phyloP scores from a whole-genome alignment of 2,329 filamentous ascomycete genomes.

The Didymella glomerata region DNA sequence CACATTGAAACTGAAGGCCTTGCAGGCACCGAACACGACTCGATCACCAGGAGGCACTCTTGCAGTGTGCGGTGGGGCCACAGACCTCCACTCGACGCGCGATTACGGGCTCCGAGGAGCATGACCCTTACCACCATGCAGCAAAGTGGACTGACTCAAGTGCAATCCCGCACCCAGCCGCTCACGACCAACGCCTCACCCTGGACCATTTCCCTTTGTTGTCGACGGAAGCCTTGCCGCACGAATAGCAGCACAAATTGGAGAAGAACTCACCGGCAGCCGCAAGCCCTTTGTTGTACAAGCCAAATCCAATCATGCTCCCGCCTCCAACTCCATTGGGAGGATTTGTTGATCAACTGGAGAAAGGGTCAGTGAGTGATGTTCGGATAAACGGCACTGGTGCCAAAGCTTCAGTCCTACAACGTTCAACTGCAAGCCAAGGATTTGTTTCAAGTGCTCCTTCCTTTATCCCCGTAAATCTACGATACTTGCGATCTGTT shows the following conservation, averaged over 20 bases:
- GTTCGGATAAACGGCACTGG: background rate
- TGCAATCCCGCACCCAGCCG: background rate
- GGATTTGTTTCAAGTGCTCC: background rate
- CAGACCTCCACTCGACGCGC: background rate
- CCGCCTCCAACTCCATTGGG: background rate
- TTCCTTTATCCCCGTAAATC: background rate
- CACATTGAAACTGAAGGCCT: background rate
- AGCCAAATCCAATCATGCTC: background rate
- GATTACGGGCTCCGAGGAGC: background rate
- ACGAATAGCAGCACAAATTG: background rate
- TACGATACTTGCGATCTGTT: background rate
- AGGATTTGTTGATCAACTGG: background rate
- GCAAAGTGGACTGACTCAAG: conserved; percentile 1
- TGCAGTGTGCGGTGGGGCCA: background rate
- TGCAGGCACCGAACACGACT: background rate
- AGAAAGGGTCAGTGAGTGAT: background rate
- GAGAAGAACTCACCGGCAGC: background rate
- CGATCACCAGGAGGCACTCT: background rate
- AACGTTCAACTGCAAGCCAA: background rate
- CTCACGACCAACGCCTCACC: background rate
- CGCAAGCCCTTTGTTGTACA: background rate
- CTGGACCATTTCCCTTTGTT: background rate
- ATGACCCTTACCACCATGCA: background rate
- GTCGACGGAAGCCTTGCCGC: background rate
- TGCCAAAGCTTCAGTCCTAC: background rate